phyloP scores from a whole-genome alignment of 2,329 filamentous ascomycete genomes.

The Aotearoamyces nothofagi region DNA sequence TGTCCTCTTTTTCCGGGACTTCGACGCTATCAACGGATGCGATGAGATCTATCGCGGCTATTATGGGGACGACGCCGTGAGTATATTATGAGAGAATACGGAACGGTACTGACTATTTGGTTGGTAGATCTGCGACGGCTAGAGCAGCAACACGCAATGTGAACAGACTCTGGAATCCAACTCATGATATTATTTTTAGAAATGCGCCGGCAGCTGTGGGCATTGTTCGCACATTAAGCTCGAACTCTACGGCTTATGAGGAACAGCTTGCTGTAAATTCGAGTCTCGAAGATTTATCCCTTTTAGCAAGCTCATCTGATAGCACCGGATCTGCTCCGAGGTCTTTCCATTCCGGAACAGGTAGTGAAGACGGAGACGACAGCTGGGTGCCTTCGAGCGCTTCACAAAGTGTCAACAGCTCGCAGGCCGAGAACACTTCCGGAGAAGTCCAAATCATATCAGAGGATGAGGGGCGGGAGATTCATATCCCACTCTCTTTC shows the following conservation, averaged over 20 bases:
- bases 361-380: conserved; percentile 3
- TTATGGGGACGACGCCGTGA: conserved; percentile 9
- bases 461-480: conserved; percentile 21
- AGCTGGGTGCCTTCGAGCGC: background rate
- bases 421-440: conserved; percentile 1
- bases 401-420: background rate
- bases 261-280: conserved; percentile 9
- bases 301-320: conserved; percentile 5
- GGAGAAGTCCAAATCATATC: too few species aligned
- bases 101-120: background rate
- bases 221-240: conserved; percentile 9
- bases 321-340: background rate
- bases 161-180: conserved; percentile 21
- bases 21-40: conserved; percentile 7
- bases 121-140: background rate
- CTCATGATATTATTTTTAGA: conserved; percentile 24
- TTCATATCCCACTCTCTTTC: conserved; percentile 25
- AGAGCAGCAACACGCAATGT: background rate
- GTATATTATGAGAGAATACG: conserved; percentile 4
- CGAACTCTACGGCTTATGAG: conserved; percentile 5
- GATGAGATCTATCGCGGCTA: conserved; percentile 9
- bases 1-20: conserved; percentile 9
- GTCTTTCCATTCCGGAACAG: background rate
- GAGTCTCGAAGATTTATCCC: conserved; percentile 10
- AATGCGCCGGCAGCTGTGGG: conserved; percentile 5